Conservation (phyloP, 2,329 filamentous ascomycete genomes). For the Hypoxylon sp. region DNA sequence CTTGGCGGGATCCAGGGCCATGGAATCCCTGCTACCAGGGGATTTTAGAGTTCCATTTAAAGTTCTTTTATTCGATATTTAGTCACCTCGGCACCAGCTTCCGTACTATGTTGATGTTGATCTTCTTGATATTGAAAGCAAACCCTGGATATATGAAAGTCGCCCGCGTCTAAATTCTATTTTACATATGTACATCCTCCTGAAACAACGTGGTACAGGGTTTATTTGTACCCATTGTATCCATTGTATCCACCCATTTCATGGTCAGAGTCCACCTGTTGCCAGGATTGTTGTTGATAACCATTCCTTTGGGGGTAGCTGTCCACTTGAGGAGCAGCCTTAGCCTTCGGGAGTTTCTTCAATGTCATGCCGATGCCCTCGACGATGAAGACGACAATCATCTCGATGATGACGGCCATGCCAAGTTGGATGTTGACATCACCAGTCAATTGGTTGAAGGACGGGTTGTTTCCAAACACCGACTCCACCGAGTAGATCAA, state of each 20-base stretch:
- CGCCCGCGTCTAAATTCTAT: background rate
- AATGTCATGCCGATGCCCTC: conserved; percentile 60
- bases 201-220: background rate
- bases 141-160: background rate
- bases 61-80: background rate
- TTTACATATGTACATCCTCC: conserved; percentile 1
- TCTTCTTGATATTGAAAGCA: background rate
- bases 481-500: conserved; percentile 63
- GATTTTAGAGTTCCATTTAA: conserved; percentile 23
- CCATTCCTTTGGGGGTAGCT: background rate
- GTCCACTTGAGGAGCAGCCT: background rate
- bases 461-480: conserved; percentile 58
- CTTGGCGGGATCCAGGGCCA: conserved; percentile 25
- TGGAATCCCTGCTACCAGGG: conserved; percentile 18
- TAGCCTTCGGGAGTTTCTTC: conserved; percentile 45
- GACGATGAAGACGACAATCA: conserved; percentile 61
- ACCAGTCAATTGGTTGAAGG: conserved; percentile 61
- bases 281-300: conserved; percentile 15
- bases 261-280: conserved; percentile 19
- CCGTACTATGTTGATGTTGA: background rate
- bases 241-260: conserved; percentile 25
- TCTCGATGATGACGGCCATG: conserved; percentile 66
- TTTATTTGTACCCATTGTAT: background rate
- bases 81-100: background rate
- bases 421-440: conserved; percentile 59